These are phyloP conservation scores for Silene conica DNA, from an alignment of 148 eudicot genomes.

Conservation along the genomic window DNA sequence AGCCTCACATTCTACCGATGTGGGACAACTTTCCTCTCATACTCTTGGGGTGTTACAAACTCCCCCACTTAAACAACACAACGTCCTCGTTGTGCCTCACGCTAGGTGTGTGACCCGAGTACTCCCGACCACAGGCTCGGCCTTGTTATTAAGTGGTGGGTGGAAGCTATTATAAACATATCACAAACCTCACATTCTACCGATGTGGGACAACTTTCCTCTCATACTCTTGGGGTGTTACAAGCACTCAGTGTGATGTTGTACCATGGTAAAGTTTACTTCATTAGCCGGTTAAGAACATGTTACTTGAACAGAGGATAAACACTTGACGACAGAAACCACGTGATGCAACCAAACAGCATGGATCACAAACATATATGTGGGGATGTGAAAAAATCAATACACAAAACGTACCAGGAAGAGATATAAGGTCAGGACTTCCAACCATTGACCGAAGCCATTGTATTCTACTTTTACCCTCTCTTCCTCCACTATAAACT, in stretches of 20 bases:
- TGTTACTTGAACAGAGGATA: neutral
- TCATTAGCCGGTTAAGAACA: neutral
- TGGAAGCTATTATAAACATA: too few species aligned
- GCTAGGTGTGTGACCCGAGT: too few species aligned
- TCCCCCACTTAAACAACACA: too few species aligned
- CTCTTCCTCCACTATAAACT: conserved; percentile 83
- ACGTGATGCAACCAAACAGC: neutral
- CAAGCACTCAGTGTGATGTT: neutral
- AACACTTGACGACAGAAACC: neutral
- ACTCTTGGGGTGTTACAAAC: too few species aligned
- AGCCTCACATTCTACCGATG: too few species aligned
- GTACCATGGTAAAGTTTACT: neutral
- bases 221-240: too few species aligned
- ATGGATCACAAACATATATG: neutral
- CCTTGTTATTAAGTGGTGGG: too few species aligned
- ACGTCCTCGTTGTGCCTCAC: too few species aligned
- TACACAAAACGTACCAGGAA: conserved; percentile 60
- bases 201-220: too few species aligned
- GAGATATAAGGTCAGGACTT: conserved; percentile 95
- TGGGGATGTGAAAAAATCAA: neutral
- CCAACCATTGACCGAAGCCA: conserved; percentile 99
- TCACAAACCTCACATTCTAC: too few species aligned
- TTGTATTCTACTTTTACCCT: conserved; percentile 94
- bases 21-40: too few species aligned
- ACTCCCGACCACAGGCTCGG: too few species aligned